Evolutionary conservation across 768 basidiomycete genomes (phyloP).

Genomic region (Crassisporium funariophilum): DNA sequence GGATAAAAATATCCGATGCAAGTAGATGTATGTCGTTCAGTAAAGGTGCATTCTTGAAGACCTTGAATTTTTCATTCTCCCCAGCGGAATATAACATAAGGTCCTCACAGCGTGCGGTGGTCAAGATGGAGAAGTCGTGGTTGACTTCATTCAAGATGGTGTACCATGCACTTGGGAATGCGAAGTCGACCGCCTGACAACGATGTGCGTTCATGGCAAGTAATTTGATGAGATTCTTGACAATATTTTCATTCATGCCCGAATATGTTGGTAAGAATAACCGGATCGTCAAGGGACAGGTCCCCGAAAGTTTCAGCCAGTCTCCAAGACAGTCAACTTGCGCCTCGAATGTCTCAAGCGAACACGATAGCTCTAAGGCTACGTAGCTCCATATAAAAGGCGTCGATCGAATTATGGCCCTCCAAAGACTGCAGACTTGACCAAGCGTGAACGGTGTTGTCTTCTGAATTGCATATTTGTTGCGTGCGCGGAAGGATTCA

Average conservation of each 20-base stretch:
- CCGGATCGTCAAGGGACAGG: background rate
- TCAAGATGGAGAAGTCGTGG: background rate
- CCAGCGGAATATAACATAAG: background rate
- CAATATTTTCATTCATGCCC: background rate
- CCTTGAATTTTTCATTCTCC: background rate
- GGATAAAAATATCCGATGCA: conserved; percentile 6
- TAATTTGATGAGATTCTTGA: background rate
- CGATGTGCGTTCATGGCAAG: background rate
- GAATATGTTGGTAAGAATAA: no score
- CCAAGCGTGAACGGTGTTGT: background rate
- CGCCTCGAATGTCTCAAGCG: background rate
- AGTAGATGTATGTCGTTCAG: background rate
- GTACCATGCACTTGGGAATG: background rate
- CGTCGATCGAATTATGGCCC: background rate
- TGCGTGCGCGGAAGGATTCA: background rate
- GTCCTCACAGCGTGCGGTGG: no score
- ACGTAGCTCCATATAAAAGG: background rate
- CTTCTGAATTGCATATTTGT: no score
- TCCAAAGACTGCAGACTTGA: background rate
- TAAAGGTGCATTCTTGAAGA: background rate
- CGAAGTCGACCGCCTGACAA: background rate
- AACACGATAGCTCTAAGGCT: background rate
- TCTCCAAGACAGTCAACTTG: background rate
- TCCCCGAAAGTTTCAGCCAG: background rate
- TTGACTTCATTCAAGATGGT: background rate